Base-by-base conservation (phyloP, 805 yeast genomes). In the Naumovozyma baii region DNA sequence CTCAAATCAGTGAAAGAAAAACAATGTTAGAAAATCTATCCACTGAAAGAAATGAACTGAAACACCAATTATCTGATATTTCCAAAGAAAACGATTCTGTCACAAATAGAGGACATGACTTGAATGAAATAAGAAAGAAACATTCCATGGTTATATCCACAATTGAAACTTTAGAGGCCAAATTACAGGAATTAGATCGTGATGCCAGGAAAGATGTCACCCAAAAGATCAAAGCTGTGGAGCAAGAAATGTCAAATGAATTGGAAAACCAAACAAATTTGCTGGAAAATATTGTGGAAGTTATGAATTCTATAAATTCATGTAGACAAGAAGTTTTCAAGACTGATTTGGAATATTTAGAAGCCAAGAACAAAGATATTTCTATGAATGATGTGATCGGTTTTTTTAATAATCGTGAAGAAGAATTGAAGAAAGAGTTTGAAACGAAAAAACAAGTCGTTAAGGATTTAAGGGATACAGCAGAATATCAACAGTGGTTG, bases 151-250 rank as follows among this genome's bases (percentile, higher is more conserved):
- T 43, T 42, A 53, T 44, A 40, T 54, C 44, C 16, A 59, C 51
- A 45, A 61, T 54, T 33, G 50, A 46, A 14, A 48, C 49, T 37
- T 50, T 61, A 38, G 47, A 58, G 33, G 58, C 60, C 20, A 57
- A 63, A 36, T 48, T 67, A 18, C 40, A 57, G 34, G 52, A 49
- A 32, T 43, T 69, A 16, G 63, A 65, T 40, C 47, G 49, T 1
- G 73, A 69, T 37, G 54, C 72, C 2, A 55, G 53, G 18, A 59
- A 55, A 38, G 78, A 74, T 47, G 65, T 67, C 37, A 56, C 68
- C 3, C 60, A 39, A 3, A 69, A 67, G 39, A 66, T 67, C 4
- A 51, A 51, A 13, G 59, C 56, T 8, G 52, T 65, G 9, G 64
- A 67, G 34, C 40, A 41, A 18, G 50, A 57, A 41, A 54, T 67